Evolutionary conservation across 208 protist species (phyloP), one percentile per base, ranked within the genome.

Genomic region (Acanthamoeba sp.): DNA sequence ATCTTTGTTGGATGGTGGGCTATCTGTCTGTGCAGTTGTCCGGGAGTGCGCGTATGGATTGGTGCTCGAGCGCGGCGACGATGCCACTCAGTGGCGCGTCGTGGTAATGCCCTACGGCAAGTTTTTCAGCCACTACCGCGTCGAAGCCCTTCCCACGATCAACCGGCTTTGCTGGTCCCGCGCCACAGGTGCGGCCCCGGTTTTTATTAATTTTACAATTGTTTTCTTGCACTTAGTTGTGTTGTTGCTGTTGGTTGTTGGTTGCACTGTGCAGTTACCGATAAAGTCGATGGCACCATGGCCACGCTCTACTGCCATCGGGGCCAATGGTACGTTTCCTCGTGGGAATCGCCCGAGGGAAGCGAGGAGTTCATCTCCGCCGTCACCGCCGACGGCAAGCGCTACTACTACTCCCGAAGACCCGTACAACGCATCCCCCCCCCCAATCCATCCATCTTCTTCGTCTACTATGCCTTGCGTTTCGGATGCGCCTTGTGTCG

Each of bases 401-500:
- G 48, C 42, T 87, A 87, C 38, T 87, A 87, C 40, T 87, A 87
- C n/a, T 87, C 78, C 78, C 38, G 78, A 0, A 45, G 34, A 34
- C 78, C 78, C 34, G 78, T 87, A 87, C 78, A 16, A n/a, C n/a
- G 48, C 12, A 52, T 52, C 48, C 9, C n/a, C n/a, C n/a, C n/a
- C n/a, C n/a, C n/a, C n/a, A n/a, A n/a, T n/a, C n/a, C n/a, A n/a
- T n/a, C n/a, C n/a, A n/a, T n/a, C n/a, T n/a, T n/a, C n/a, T n/a
- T n/a, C n/a, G n/a, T n/a, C 48, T 14, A 52, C 12, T 50, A 50
- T 50, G 7, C 1, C 48, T 1, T 16, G 48, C 9, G 48, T 9
- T 9, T 52, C n/a, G n/a, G 48, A 20, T 9, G 48, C 20, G 48
- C 20, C 5, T 1, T 16, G 48, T 52, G 48, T 52, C 48, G 48